Evolutionary conservation across 179 eudicot species (phyloP).

Genomic region (Silene coronaria): DNA sequence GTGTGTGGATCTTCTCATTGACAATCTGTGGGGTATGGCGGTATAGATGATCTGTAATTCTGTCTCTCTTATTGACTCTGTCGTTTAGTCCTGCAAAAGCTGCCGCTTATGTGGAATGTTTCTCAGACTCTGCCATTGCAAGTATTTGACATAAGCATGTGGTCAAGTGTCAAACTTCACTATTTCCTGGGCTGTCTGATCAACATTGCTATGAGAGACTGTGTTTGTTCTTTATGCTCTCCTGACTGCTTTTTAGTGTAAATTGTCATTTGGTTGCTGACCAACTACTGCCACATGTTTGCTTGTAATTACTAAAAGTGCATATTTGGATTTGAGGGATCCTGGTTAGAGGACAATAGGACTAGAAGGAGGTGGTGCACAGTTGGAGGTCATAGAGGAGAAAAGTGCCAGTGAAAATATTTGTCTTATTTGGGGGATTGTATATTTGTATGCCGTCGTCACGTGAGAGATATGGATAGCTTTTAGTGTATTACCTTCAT

Average conservation of each 20-base stretch:
- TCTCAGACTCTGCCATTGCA: background rate
- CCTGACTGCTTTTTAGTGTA: background rate
- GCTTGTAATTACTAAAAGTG: background rate
- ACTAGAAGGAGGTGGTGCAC: background rate
- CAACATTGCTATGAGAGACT: background rate
- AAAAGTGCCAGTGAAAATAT: background rate
- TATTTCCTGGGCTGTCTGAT: background rate
- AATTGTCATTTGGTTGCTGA: background rate
- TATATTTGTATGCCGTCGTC: background rate
- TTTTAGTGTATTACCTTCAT: no score
- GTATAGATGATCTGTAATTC: background rate
- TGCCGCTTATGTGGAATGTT: background rate
- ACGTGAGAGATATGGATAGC: background rate
- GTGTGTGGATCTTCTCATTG: background rate
- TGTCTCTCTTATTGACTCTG: conserved; percentile 16
- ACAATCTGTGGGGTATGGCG: background rate
- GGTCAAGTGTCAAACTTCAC: background rate
- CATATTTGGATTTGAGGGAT: background rate
- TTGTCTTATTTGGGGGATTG: background rate
- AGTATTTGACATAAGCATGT: background rate
- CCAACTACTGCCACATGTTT: background rate
- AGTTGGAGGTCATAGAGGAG: background rate
- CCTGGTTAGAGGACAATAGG: background rate
- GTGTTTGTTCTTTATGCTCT: background rate
- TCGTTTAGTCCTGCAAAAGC: conserved; percentile 12